These are phyloP conservation scores for Sergeia podlipaevii DNA, from an alignment of 208 protist genomes.

Conservation along the genomic window DNA sequence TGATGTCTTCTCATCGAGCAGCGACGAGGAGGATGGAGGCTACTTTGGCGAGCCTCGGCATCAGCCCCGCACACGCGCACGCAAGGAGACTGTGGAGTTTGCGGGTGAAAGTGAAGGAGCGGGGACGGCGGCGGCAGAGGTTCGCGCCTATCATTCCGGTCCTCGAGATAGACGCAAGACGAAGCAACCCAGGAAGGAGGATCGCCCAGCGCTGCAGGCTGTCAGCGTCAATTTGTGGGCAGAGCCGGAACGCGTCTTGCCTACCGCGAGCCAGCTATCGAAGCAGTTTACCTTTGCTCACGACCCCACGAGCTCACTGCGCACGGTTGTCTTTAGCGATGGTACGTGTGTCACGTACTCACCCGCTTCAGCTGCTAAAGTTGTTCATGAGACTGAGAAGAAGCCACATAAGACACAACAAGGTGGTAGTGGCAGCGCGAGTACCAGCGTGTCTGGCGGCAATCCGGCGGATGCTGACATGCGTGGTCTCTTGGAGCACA, in stretches of 20 bases:
- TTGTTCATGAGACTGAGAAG: slow-evolving; percentile 15
- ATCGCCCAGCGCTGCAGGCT: slow-evolving; percentile 25
- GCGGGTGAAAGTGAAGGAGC: no score
- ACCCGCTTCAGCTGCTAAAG: slow-evolving; percentile 48
- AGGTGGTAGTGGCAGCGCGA: neutral
- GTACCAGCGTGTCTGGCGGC: neutral
- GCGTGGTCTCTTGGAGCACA: slow-evolving; percentile 71
- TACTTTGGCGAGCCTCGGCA: no score
- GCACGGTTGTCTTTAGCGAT: slow-evolving; percentile 69
- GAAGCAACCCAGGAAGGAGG: neutral
- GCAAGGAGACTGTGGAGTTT: no score
- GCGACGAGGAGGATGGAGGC: no score
- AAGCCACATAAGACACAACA: slow-evolving; percentile 11
- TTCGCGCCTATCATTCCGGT: no score
- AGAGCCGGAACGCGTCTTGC: slow-evolving; percentile 27
- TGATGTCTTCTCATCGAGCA: no score
- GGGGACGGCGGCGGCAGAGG: neutral
- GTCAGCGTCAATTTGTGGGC: slow-evolving; percentile 72
- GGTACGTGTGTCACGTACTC: slow-evolving; percentile 80
- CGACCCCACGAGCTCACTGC: slow-evolving; percentile 22
- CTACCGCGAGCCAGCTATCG: slow-evolving; percentile 27
- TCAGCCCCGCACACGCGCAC: no score
- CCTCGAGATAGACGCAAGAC: neutral
- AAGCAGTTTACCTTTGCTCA: slow-evolving; percentile 39
- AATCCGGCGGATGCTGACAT: slow-evolving; percentile 62